Conservation (phyloP, 2,329 filamentous ascomycete species). For the Neurospora sp. region DNA sequence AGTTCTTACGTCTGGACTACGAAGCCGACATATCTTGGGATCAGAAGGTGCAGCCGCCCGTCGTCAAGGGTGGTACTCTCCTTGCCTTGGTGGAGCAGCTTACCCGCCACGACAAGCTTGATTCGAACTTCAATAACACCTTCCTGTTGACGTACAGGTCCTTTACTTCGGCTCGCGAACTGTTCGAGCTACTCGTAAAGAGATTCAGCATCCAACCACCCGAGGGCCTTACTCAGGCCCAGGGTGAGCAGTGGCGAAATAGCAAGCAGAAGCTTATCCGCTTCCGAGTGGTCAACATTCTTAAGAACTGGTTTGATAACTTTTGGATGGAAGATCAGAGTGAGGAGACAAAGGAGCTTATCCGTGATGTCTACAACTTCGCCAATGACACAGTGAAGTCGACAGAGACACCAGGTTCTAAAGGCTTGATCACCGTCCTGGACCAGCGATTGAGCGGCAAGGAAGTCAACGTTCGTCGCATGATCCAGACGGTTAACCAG, state of each 20-base stretch:
- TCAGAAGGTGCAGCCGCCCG: constrained; percentile 61
- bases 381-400: constrained; percentile 86
- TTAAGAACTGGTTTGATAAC: constrained; percentile 97
- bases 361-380: constrained; percentile 82
- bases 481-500: constrained; percentile 77
- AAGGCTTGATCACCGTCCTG: constrained; percentile 72
- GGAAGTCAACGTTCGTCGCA: constrained; percentile 72
- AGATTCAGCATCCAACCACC: constrained; percentile 90
- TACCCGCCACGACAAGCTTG: constrained; percentile 89
- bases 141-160: constrained; percentile 95
- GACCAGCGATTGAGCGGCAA: constrained; percentile 84
- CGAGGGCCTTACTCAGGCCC: constrained; percentile 60
- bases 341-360: constrained; percentile 72
- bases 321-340: constrained; percentile 97
- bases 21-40: constrained; percentile 88
- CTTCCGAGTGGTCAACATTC: constrained; percentile 91
- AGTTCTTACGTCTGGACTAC: constrained; percentile 76
- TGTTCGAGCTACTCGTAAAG: constrained; percentile 87
- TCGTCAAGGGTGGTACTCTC: constrained; percentile 81
- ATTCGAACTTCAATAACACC: constrained; percentile 93
- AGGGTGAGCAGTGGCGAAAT: constrained; percentile 83
- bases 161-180: constrained; percentile 80
- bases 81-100: constrained; percentile 87
- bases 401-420: constrained; percentile 83
- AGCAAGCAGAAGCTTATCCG: constrained; percentile 93